These are phyloP conservation scores for Sporobolomyces phaffii DNA, from an alignment of 768 basidiomycete species.

Conservation along the genomic window DNA sequence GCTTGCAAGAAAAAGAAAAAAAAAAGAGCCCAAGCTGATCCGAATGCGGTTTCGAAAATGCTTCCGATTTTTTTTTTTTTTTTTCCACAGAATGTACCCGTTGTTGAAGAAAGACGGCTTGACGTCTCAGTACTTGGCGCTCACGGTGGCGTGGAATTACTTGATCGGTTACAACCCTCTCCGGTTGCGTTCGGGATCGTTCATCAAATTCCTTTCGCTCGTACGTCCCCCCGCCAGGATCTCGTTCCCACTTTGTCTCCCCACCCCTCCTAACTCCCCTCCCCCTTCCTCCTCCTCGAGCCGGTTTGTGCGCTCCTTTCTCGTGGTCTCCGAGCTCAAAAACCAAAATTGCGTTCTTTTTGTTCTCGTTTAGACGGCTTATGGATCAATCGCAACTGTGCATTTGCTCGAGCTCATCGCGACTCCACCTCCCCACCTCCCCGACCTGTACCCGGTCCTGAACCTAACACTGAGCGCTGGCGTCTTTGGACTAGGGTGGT, in stretches of 20 bases:
- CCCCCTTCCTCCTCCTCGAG: no score
- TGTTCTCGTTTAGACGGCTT: conserved; percentile 51
- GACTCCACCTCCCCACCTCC: conserved; percentile 66
- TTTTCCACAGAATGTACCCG: conserved; percentile 97
- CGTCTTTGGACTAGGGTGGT: conserved; percentile 74
- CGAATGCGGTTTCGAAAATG: no score
- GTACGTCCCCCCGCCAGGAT: conserved; percentile 28
- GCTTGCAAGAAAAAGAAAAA: no score
- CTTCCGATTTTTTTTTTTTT: no score
- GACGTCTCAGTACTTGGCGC: conserved; percentile 64
- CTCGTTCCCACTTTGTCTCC: neutral
- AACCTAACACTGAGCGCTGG: conserved; percentile 76
- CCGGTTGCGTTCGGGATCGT: conserved; percentile 46
- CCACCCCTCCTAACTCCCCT: neutral
- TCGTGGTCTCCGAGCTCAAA: no score
- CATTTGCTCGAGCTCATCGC: conserved; percentile 63
- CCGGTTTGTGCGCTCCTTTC: no score
- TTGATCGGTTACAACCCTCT: conserved; percentile 71
- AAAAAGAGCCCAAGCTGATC: no score
- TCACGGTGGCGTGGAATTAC: conserved; percentile 72
- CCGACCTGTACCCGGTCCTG: conserved; percentile 75
- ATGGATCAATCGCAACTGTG: conserved; percentile 54
- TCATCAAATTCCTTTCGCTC: conserved; percentile 48
- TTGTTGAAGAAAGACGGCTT: conserved; percentile 72
- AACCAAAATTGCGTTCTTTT: neutral